Conservation (phyloP, 108 stramenopile genomes). For the Aurantiochytrium sp. region DNA sequence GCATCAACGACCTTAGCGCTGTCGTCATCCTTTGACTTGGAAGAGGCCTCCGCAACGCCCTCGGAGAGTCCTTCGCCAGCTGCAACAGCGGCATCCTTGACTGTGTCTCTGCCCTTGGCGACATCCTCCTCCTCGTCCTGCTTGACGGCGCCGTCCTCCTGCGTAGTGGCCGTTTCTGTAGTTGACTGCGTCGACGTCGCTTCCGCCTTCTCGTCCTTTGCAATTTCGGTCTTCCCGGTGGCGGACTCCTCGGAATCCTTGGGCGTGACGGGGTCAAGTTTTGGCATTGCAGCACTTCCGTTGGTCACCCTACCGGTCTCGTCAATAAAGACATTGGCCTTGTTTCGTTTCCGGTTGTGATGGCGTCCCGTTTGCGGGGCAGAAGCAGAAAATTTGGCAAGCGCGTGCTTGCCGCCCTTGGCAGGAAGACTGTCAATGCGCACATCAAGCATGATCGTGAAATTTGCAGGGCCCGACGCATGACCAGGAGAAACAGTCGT, state of each 20-base stretch:
- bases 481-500: background rate
- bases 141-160: no score
- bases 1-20: background rate
- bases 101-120: no score
- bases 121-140: no score
- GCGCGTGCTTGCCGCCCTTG: background rate
- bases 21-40: background rate
- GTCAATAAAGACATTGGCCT: slow-evolving; percentile 27
- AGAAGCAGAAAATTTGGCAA: background rate
- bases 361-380: background rate
- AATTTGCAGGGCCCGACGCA: background rate
- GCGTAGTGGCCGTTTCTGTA: no score
- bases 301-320: background rate
- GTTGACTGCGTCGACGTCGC: no score
- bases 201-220: no score
- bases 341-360: background rate
- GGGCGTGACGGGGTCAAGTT: background rate
- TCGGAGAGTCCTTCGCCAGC: background rate
- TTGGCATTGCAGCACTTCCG: background rate
- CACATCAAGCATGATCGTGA: slow-evolving; percentile 7
- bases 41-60: background rate
- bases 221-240: no score
- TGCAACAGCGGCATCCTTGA: background rate
- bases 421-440: slow-evolving; percentile 22
- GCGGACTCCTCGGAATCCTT: no score